phyloP scores from a whole-genome alignment of 164 flowering plant species.

The Vitis rupestris region DNA sequence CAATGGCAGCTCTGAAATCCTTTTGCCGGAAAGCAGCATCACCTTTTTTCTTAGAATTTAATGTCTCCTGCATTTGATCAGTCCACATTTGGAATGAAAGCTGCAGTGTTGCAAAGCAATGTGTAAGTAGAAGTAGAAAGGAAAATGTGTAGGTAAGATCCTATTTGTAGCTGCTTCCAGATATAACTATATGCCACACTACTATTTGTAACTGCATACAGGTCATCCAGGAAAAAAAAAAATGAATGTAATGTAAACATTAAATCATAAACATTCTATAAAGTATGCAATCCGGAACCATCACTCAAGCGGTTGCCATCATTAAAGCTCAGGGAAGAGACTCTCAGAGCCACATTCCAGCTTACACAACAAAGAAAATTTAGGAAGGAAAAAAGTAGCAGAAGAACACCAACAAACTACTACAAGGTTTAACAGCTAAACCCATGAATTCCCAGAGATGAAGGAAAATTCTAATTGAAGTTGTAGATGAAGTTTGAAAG shows the following conservation, averaged over 20 bases:
- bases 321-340: background rate
- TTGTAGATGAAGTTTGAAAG: too few relatives aligned
- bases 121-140: background rate
- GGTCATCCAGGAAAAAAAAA: too few relatives aligned
- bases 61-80: slow-evolving; percentile 56
- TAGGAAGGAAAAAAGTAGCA: background rate
- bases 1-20: slow-evolving; percentile 43
- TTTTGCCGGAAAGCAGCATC: slow-evolving; percentile 52
- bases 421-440: too few relatives aligned
- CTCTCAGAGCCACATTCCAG: background rate
- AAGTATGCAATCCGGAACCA: background rate
- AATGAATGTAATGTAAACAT: background rate
- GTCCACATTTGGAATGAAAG: slow-evolving; percentile 73
- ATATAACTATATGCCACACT: too few relatives aligned
- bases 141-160: background rate
- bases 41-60: slow-evolving; percentile 51
- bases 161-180: too few relatives aligned
- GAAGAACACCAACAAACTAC: background rate
- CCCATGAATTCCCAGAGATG: too few relatives aligned
- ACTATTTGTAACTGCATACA: too few relatives aligned
- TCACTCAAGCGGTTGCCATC: background rate
- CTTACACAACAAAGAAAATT: background rate
- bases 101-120: slow-evolving; percentile 23
- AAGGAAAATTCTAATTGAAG: too few relatives aligned
- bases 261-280: background rate